Percentiles rank a stretch among this genome's conserved stretches.
phyloP scores from a whole-genome alignment of 2,329 filamentous ascomycete genomes.

The Grosmannia serpens region DNA sequence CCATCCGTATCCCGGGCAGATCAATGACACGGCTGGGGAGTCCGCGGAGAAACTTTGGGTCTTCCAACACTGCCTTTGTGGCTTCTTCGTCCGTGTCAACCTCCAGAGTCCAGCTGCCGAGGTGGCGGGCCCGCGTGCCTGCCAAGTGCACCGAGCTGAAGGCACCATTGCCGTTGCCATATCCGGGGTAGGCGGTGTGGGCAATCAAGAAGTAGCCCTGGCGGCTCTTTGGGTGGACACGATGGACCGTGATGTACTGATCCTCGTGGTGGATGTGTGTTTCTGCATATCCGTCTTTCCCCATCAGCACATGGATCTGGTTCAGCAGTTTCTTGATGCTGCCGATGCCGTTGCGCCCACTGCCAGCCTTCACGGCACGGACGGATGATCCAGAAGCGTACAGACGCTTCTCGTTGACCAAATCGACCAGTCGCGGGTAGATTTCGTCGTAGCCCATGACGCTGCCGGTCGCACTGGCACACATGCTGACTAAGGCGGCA shows the following conservation, averaged over 20 bases:
- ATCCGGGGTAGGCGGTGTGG: conserved; percentile 89
- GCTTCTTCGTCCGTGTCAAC: conserved; percentile 68
- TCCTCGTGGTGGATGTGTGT: conserved; percentile 95
- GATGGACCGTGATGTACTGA: conserved; percentile 91
- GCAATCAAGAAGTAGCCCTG: conserved; percentile 94
- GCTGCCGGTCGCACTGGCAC: conserved; percentile 83
- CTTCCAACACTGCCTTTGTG: conserved; percentile 50
- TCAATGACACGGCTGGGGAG: conserved; percentile 74
- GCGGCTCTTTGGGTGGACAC: conserved; percentile 82
- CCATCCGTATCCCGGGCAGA: conserved; percentile 61
- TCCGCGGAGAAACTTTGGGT: conserved; percentile 63
- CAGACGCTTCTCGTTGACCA: conserved; percentile 76
- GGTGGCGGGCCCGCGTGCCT: conserved; percentile 72
- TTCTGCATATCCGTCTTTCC: conserved; percentile 85
- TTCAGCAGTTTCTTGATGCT: conserved; percentile 88
- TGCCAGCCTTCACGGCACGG: conserved; percentile 49
- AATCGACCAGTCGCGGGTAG: conserved; percentile 84
- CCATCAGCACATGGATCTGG: conserved; percentile 90
- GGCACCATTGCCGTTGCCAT: conserved; percentile 70
- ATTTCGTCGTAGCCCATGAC: conserved; percentile 98
- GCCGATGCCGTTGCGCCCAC: conserved; percentile 74
- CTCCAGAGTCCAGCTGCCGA: conserved; percentile 88
- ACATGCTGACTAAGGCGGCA: conserved; percentile 91
- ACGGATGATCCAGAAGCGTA: conserved; percentile 63
- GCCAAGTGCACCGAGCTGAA: conserved; percentile 69